Conservation (phyloP, 2,329 filamentous ascomycete species). For the Dactylonectria macrodidyma region DNA sequence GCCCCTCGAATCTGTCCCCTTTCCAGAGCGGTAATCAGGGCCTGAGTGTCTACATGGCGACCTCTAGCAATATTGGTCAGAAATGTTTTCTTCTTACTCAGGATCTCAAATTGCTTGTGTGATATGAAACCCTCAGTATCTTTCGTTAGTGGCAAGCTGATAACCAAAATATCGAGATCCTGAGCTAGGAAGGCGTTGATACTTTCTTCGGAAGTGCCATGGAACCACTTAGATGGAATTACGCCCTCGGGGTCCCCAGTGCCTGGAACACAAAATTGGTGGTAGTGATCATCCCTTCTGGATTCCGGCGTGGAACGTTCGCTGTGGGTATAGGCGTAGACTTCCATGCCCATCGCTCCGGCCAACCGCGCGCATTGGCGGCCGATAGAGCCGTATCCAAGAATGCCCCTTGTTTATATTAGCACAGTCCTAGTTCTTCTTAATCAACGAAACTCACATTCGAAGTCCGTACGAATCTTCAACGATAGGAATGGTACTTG, state of each 20-base stretch:
- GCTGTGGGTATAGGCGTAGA: constrained; percentile 77
- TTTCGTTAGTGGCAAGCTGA: constrained; percentile 57
- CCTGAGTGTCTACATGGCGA: constrained; percentile 57
- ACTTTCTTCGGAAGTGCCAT: constrained; percentile 49
- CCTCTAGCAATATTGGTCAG: constrained; percentile 77
- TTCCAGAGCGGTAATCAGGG: constrained; percentile 69
- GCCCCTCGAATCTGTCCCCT: constrained; percentile 65
- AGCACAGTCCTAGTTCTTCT: constrained; percentile 40
- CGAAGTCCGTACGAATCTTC: constrained; percentile 27
- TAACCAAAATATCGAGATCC: constrained; percentile 60
- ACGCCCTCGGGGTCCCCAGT: constrained; percentile 64
- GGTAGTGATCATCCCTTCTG: constrained; percentile 67
- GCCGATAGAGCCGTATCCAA: constrained; percentile 62
- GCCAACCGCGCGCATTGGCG: constrained; percentile 62
- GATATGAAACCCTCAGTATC: constrained; percentile 59
- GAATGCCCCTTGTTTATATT: constrained; percentile 48
- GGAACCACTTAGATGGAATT: constrained; percentile 59
- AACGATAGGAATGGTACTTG: background rate
- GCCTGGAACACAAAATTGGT: constrained; percentile 74
- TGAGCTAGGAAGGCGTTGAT: constrained; percentile 59
- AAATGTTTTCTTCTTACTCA: constrained; percentile 61
- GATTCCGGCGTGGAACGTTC: constrained; percentile 72
- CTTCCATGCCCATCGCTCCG: constrained; percentile 74
- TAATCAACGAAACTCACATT: constrained; percentile 51
- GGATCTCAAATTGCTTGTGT: constrained; percentile 12